Percentiles rank a stretch among this genome's conserved stretches.
Evolutionary conservation across 1,284 basidiomycete species (phyloP).

Genomic region (Exobasidium rhododendri): DNA sequence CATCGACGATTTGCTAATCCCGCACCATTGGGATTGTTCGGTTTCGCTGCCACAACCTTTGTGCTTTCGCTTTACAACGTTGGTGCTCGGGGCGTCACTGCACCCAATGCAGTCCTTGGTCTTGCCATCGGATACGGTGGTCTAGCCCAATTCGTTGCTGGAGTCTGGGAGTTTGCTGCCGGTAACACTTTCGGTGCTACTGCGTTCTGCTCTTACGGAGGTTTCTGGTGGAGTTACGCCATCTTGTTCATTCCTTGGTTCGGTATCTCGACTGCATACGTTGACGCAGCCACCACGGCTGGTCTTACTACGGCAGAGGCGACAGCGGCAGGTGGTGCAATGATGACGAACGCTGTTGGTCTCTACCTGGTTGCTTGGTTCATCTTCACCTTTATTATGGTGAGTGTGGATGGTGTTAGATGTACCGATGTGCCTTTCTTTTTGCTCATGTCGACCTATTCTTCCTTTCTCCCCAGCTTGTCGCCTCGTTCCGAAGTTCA

Average conservation of each 20-base stretch:
- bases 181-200: slow-evolving; percentile 65
- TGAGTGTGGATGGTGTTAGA: too few relatives aligned
- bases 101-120: slow-evolving; percentile 39
- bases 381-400: slow-evolving; percentile 44
- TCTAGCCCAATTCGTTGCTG: slow-evolving; percentile 65
- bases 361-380: slow-evolving; percentile 46
- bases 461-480: slow-evolving; percentile 27
- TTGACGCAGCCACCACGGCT: not conserved
- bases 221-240: slow-evolving; percentile 46
- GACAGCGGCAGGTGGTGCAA: not conserved
- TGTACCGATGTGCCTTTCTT: too few relatives aligned
- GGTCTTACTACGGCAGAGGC: not conserved
- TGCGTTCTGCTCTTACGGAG: slow-evolving; percentile 59
- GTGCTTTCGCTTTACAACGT: slow-evolving; percentile 58
- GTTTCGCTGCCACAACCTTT: slow-evolving; percentile 59
- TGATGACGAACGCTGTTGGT: slow-evolving; percentile 8
- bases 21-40: slow-evolving; percentile 58
- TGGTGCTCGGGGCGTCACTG: slow-evolving; percentile 42
- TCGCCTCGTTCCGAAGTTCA: slow-evolving; percentile 39
- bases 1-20: slow-evolving; percentile 58
- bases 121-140: slow-evolving; percentile 63
- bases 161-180: slow-evolving; percentile 67
- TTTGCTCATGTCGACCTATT: too few relatives aligned
- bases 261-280: slow-evolving; percentile 25
- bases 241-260: slow-evolving; percentile 47